These are phyloP conservation scores for Selaginella moellendorffii DNA, from an alignment of 75 land plant genomes.

Conservation along the genomic window DNA sequence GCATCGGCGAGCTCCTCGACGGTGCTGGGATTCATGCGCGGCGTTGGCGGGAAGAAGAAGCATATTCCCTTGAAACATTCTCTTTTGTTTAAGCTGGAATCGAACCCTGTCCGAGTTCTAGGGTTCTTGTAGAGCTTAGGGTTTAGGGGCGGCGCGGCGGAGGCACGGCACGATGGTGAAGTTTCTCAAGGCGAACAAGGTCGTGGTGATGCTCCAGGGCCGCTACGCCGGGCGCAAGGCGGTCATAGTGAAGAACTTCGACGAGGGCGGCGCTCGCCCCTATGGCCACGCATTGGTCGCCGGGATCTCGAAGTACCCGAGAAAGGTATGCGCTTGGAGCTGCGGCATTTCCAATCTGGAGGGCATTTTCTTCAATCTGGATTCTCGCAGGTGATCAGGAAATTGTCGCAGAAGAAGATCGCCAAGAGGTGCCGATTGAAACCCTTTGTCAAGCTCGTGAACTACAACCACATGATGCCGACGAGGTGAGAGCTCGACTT, in stretches of 20 bases:
- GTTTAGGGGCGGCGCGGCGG: not conserved
- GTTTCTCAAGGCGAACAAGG: slow-evolving; percentile 41
- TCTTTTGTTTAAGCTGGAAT: no score
- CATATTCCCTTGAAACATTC: no score
- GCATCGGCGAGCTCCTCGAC: no score
- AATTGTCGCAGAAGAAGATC: slow-evolving; percentile 34
- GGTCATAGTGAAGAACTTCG: slow-evolving; percentile 41
- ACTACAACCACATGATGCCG: slow-evolving; percentile 50
- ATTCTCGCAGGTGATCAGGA: slow-evolving; percentile 24
- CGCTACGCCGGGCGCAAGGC: slow-evolving; percentile 51
- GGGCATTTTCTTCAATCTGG: no score
- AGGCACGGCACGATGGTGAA: slow-evolving; percentile 32
- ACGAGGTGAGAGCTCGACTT: slow-evolving; percentile 19
- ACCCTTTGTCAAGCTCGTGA: slow-evolving; percentile 35
- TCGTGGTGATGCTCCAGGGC: slow-evolving; percentile 38
- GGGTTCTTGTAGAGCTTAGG: not conserved
- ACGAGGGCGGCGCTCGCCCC: slow-evolving; percentile 38
- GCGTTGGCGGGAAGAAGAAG: no score
- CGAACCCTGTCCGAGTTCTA: no score
- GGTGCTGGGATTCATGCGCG: no score
- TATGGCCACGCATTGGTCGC: slow-evolving; percentile 50
- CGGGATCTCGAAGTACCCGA: slow-evolving; percentile 42
- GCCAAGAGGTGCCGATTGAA: slow-evolving; percentile 41
- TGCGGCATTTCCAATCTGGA: no score
- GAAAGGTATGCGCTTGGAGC: slow-evolving; percentile 28